Percentiles rank a stretch among this genome's conserved stretches.
These are phyloP conservation scores for Fusarium staphyleae DNA, from an alignment of 2,329 filamentous ascomycete genomes.

Conservation along the genomic window DNA sequence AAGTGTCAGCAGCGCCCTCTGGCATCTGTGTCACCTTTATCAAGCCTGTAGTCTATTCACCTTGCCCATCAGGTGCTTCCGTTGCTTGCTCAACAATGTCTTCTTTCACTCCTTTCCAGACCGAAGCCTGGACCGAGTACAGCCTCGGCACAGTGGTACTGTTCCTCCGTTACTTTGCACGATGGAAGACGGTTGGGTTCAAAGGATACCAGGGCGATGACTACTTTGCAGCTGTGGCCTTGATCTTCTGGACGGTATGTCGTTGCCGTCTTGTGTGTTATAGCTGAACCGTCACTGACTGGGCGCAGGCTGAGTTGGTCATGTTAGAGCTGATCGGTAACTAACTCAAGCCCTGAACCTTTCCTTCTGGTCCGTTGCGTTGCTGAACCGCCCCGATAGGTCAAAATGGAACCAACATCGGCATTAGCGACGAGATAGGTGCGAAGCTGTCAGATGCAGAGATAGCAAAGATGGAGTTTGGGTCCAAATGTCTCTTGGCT, in stretches of 20 bases:
- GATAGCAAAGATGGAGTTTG: constrained; percentile 42
- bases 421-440: constrained; percentile 44
- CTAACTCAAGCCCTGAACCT: background rate
- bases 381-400: constrained; percentile 40
- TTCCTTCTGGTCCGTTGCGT: background rate
- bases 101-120: constrained; percentile 54
- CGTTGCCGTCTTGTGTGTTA: background rate
- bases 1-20: background rate
- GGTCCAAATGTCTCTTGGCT: constrained; percentile 46
- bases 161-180: constrained; percentile 49
- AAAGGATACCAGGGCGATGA: constrained; percentile 54
- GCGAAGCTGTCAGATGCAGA: constrained; percentile 42
- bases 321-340: constrained; percentile 48
- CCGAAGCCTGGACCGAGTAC: constrained; percentile 54
- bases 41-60: background rate
- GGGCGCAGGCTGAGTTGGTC: constrained; percentile 36
- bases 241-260: constrained; percentile 51
- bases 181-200: constrained; percentile 50
- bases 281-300: background rate
- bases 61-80: too few relatives aligned
- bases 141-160: constrained; percentile 49
- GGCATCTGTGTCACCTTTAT: background rate
- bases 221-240: constrained; percentile 47
- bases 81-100: too few relatives aligned
- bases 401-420: constrained; percentile 50